phyloP scores from a whole-genome alignment of 179 eudicot species.

The Carnegiea gigantea region DNA sequence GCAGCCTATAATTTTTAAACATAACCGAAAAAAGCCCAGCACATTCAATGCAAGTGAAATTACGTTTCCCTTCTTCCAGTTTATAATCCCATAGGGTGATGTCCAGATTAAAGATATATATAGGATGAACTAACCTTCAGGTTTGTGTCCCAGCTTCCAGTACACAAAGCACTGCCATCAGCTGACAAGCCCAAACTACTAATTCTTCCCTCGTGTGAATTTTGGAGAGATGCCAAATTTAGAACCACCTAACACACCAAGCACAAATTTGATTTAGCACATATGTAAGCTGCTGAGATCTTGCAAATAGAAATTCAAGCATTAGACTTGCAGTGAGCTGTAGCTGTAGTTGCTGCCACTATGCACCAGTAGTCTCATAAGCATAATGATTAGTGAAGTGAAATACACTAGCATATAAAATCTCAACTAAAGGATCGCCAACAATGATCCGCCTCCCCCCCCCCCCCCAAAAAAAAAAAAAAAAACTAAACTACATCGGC shows the following conservation, averaged over 20 bases:
- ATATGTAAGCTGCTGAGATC: neutral
- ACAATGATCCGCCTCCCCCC: neutral
- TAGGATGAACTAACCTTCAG: conserved; percentile 61
- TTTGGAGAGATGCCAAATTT: conserved; percentile 78
- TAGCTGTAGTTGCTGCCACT: neutral
- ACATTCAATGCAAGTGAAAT: neutral
- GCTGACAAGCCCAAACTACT: conserved; percentile 92
- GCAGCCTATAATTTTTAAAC: neutral
- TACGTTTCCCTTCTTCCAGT: neutral
- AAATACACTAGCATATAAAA: neutral
- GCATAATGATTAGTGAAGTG: neutral
- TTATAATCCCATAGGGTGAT: neutral
- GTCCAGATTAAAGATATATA: neutral
- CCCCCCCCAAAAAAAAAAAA: neutral
- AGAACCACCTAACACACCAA: conserved; percentile 55
- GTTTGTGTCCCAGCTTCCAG: conserved; percentile 92
- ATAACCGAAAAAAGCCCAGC: neutral
- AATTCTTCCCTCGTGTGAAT: conserved; percentile 68
- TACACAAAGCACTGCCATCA: conserved; percentile 97
- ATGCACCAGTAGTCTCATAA: neutral
- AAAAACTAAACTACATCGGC: no score
- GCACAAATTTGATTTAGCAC: conserved; percentile 1
- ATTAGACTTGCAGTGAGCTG: neutral
- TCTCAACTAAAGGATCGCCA: neutral
- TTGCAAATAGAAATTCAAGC: neutral